Evolutionary conservation across 345 rosid genomes (phyloP).

Genomic region (Laguncularia racemosa): DNA sequence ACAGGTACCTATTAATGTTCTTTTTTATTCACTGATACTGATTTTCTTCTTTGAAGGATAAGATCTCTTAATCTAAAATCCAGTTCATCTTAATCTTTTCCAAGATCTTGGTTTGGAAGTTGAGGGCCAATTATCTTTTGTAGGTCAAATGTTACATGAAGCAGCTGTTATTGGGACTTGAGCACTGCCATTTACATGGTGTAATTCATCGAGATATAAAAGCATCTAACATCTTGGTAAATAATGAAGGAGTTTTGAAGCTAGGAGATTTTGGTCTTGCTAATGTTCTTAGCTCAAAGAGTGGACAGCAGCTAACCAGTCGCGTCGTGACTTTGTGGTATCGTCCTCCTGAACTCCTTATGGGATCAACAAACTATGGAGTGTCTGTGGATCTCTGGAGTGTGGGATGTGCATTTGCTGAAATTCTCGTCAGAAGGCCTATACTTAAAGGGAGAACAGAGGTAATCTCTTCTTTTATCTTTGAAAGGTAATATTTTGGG

Average conservation of each 20-base stretch:
- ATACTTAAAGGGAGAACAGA: constrained; percentile 43
- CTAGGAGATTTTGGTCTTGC: constrained; percentile 42
- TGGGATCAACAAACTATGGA: constrained; percentile 23
- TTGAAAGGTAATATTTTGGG: background rate
- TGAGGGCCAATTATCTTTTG: constrained; percentile 2
- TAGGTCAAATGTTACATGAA: constrained; percentile 37
- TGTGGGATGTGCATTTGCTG: constrained; percentile 37
- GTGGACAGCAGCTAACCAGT: constrained; percentile 27
- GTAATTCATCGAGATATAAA: constrained; percentile 41
- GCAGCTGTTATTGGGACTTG: constrained; percentile 30
- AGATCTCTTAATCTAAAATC: too few species aligned
- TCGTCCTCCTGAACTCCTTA: constrained; percentile 42
- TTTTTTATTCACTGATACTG: background rate
- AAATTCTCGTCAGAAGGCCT: constrained; percentile 30
- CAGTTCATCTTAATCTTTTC: background rate
- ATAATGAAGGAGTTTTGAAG: constrained; percentile 28
- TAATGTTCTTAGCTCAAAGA: constrained; percentile 14
- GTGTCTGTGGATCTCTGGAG: constrained; percentile 40
- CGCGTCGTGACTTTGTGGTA: constrained; percentile 48
- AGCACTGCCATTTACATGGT: constrained; percentile 35
- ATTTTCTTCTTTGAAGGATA: too few species aligned
- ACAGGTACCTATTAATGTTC: constrained; percentile 17
- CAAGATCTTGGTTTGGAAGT: background rate
- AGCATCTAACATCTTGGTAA: constrained; percentile 18
- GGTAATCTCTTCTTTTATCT: constrained; percentile 10